Base-by-base conservation (phyloP, 306 rosid genomes). In the Crataegus laevigata region DNA sequence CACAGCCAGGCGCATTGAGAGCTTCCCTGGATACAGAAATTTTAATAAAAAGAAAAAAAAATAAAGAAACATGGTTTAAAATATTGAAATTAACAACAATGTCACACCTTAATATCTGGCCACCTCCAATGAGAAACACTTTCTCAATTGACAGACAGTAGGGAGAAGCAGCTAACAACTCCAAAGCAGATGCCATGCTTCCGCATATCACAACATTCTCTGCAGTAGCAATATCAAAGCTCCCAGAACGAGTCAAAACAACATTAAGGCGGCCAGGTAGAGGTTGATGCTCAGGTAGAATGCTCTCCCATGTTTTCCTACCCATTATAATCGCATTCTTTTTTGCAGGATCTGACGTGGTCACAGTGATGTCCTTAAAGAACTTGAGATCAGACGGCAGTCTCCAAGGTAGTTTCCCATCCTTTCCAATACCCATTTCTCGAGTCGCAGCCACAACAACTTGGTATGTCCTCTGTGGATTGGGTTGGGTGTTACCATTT, bases 241-340 rank as follows among this genome's bases (percentile, higher is more conserved):
- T 89, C 68, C 96, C 99, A 0, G 99, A 92, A 68, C 96, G 96
- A 75, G 99, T 92, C 67, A 96, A 82, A 84, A 96, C 96, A 76
- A 96, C 96, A 76, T 92, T 96, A 50, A 94, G 96, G 73, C 96
- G 91, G 58, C 98, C 97, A 18, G 93, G 84, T 59, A 90, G 85
- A 54, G 98, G 99, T 60, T 90, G 93, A 18, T 61, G 47, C 71
- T 89, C 91, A 19, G 75, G 79, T 32, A 89, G 91, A 77, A 92
- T 90, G 57, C 90, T 75, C 89, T 96, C 99, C 97, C 97, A 96
- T 72, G 99, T 80, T 80, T 89, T 92, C 72, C 99, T 87, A 72
- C 97, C 99, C 99, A 96, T 96, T 64, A 96, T 69, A 85, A 96
- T 71, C 0, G 97, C 99, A 83, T 96, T 96, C 85, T 87, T 92